Evolutionary conservation across 805 yeast species (phyloP).

Genomic region (Maudiozyma saulgeensis): DNA sequence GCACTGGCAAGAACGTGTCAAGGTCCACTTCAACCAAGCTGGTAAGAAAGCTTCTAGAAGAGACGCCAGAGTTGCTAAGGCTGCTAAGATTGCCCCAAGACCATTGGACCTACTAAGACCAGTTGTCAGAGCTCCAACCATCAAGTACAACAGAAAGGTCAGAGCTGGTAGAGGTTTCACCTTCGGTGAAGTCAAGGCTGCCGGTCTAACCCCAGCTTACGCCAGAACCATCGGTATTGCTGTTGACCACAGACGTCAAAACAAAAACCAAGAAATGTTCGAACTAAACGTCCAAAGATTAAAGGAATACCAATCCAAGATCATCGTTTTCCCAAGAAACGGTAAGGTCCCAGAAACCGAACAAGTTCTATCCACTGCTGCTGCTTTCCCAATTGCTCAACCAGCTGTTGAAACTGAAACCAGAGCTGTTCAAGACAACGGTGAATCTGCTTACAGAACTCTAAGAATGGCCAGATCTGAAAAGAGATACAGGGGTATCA

Average conservation of each 20-base stretch:
- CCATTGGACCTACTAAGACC: slow-evolving; percentile 96
- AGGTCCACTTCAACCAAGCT: slow-evolving; percentile 99
- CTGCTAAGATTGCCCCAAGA: slow-evolving; percentile 93
- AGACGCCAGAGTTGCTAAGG: slow-evolving; percentile 85
- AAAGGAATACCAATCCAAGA: slow-evolving; percentile 90
- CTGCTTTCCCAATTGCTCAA: slow-evolving; percentile 88
- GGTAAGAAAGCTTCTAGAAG: slow-evolving; percentile 98
- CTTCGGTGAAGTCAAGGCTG: slow-evolving; percentile 95
- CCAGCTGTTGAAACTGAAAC: slow-evolving; percentile 61
- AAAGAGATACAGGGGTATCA: slow-evolving; percentile 88
- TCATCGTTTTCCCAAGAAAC: slow-evolving; percentile 92
- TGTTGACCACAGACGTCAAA: slow-evolving; percentile 99
- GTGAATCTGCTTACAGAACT: slow-evolving; percentile 83
- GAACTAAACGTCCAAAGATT: slow-evolving; percentile 93
- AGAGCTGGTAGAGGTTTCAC: slow-evolving; percentile 99
- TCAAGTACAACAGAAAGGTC: slow-evolving; percentile 98
- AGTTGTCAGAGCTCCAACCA: slow-evolving; percentile 96
- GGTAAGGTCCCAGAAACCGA: slow-evolving; percentile 70
- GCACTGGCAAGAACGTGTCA: slow-evolving; percentile 99
- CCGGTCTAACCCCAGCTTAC: slow-evolving; percentile 84
- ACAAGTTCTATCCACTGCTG: slow-evolving; percentile 66
- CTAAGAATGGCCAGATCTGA: slow-evolving; percentile 92
- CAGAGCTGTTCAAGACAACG: slow-evolving; percentile 76
- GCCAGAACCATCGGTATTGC: slow-evolving; percentile 98
- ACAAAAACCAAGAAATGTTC: slow-evolving; percentile 93